A percentile compares a stretch with the other conserved stretches of the same genome.
Evolutionary conservation across 2,329 filamentous ascomycete species (phyloP).

Genomic region (Cercospora sesami): DNA sequence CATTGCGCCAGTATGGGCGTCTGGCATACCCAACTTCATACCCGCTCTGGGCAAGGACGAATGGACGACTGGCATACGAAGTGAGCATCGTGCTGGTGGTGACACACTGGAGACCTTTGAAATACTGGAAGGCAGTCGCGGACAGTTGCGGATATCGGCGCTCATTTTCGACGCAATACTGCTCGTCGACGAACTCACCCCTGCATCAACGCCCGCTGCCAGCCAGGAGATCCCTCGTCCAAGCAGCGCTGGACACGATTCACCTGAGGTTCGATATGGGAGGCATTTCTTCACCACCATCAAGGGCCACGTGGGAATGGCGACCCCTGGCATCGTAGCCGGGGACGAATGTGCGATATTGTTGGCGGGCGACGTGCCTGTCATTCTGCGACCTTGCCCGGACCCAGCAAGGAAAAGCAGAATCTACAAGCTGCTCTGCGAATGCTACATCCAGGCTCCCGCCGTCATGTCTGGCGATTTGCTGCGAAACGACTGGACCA

Average conservation of each 20-base stretch:
- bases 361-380: constrained; percentile 35
- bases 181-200: constrained; percentile 29
- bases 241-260: neutral
- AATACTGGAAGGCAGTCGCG: constrained; percentile 24
- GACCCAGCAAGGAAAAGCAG: constrained; percentile 21
- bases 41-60: constrained; percentile 25
- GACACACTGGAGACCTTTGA: constrained; percentile 32
- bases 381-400: constrained; percentile 30
- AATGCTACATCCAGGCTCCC: constrained; percentile 32
- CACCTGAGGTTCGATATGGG: constrained; percentile 31
- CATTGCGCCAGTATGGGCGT: constrained; percentile 35
- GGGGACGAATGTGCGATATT: constrained; percentile 32
- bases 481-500: constrained; percentile 22
- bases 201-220: constrained; percentile 27
- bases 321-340: constrained; percentile 29
- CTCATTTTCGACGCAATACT: constrained; percentile 32
- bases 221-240: constrained; percentile 19
- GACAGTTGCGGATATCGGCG: constrained; percentile 31
- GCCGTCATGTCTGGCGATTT: constrained; percentile 34
- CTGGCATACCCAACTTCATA: constrained; percentile 29
- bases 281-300: constrained; percentile 32
- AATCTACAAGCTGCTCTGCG: constrained; percentile 33
- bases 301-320: constrained; percentile 31
- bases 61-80: constrained; percentile 32
- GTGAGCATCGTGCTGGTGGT: constrained; percentile 33